A percentile compares a stretch with the other conserved stretches of the same genome.
Conservation (phyloP, 345 rosid species). For the Arabidopsis thaliana region TAIR10.1 NC_003075.7:7873501-7874000, state of each 20-base stretch:
- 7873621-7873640: constrained; percentile 8
- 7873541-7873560: constrained; percentile 94
- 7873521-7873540: constrained; percentile 93
- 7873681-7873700: constrained; percentile 93
- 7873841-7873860: constrained; percentile 77
- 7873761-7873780: constrained; percentile 23
- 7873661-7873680: constrained; percentile 41
- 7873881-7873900: constrained; percentile 42
- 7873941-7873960: constrained; percentile 64
- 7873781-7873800: constrained; percentile 26
- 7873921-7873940: constrained; percentile 15
- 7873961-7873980: constrained; percentile 83
- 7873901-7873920: constrained; percentile 8
- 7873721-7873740: constrained; percentile 75
- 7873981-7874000: constrained; percentile 92
- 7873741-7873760: constrained; percentile 34
- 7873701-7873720: constrained; percentile 93
- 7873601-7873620: constrained; percentile 28
- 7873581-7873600: constrained; percentile 5
- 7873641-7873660: constrained; percentile 4
- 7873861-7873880: constrained; percentile 96
- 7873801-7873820: constrained; percentile 77
- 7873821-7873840: constrained; percentile 94
- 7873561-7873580: constrained; percentile 46
- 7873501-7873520: constrained; percentile 59